These are phyloP conservation scores for Conringia planisiliqua DNA, from an alignment of 345 rosid genomes.

Conservation along the genomic window DNA sequence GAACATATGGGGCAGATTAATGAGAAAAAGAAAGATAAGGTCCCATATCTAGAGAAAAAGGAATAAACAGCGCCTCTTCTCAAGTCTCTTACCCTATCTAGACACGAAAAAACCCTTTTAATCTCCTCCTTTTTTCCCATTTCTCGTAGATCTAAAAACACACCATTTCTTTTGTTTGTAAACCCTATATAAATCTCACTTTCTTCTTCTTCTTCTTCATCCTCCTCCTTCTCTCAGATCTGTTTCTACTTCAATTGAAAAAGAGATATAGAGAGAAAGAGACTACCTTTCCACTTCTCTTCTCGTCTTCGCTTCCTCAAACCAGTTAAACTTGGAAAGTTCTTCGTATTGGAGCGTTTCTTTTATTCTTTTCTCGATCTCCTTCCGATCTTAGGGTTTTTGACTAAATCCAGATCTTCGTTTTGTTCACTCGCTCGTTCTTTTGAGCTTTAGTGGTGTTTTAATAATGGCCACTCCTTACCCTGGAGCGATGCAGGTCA, in stretches of 20 bases:
- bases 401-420: conserved; percentile 13
- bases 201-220: neutral
- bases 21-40: neutral
- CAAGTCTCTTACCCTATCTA: conserved; percentile 23
- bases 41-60: neutral
- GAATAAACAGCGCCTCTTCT: conserved; percentile 24
- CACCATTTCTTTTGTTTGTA: neutral
- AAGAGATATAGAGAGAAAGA: neutral
- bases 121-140: neutral
- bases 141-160: conserved; percentile 19
- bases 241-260: neutral
- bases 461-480: conserved; percentile 56
- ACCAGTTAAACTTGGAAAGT: neutral
- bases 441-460: conserved; percentile 12
- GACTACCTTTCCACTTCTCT: neutral
- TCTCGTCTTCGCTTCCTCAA: neutral
- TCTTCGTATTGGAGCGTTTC: neutral
- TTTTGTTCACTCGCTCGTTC: neutral
- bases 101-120: conserved; percentile 13
- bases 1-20: neutral
- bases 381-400: conserved; percentile 11
- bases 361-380: neutral
- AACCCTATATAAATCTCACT: conserved; percentile 34
- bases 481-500: conserved; percentile 68
- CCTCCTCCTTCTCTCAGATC: neutral